Base-by-base conservation (phyloP, 331 rosid genomes). In the Acacia concinna region DNA sequence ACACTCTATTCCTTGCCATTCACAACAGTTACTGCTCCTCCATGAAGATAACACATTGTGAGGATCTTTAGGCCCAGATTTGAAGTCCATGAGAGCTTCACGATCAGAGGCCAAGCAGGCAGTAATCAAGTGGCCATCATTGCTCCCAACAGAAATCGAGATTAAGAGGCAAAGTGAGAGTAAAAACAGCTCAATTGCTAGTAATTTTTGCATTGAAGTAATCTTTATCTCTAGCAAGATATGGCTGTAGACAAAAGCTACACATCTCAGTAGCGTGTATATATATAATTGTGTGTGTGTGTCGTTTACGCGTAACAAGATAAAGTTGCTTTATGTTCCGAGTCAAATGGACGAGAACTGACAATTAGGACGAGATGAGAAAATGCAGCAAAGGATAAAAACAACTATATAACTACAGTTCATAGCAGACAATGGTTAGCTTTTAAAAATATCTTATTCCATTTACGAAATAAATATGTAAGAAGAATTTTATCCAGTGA, bases 1-100 rank as follows among this genome's bases (percentile, higher is more conserved):
- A 28, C 86, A 68, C 6, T 11, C 34, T 9, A 79, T 68, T 60
- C 81, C 60, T 0, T 14, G 46, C 82, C 79, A 78, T 38, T 71
- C 38, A 72, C 82, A 82, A 27, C 85, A 72, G 2, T 73, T 34
- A 27, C 1, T 41, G 25, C 41, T 78, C 49, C 49, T 68, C 77
- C 83, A 83, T 54, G 91, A 76, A 75, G 82, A 86, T 18, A 87
- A 83, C n/a, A 79, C 66, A 54, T 80, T 82, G 1, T 75, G 21
- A 4, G 87, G 84, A 84, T 78, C 88, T 2, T 71, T 8, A 44
- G 87, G 81, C 6, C 89, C 89, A 5, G 21, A 47, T 76, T 84
- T 87, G 83, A 87, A 87, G 69, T 82, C 83, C 20, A 79, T 0
- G 25, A 89, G 87, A 56, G 89, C 85, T 35, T 81, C 88, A 51